Evolutionary conservation across 2,329 filamentous ascomycete genomes (phyloP).

Genomic region (Pezicula neosporulosa): DNA sequence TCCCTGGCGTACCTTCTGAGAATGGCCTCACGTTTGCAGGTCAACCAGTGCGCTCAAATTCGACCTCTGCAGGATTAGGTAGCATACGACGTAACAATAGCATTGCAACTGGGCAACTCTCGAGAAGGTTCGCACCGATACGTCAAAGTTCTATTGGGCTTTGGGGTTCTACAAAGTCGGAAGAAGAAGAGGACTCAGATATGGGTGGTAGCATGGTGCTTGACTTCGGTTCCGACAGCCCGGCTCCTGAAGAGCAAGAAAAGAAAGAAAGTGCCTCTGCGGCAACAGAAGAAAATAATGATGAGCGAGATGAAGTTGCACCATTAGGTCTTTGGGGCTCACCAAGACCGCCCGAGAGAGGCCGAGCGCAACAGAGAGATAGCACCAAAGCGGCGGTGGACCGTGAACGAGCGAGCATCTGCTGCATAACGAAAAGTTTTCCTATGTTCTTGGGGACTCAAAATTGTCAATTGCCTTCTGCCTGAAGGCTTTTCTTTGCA

Average conservation of each 20-base stretch:
- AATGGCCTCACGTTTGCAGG: not conserved
- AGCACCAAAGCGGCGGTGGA: constrained; percentile 51
- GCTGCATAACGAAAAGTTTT: not conserved
- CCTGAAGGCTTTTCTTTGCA: too few relatives aligned
- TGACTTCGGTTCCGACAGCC: constrained; percentile 42
- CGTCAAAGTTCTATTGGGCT: constrained; percentile 39
- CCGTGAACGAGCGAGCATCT: constrained; percentile 41
- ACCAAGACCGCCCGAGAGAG: constrained; percentile 41
- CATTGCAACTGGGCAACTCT: constrained; percentile 13
- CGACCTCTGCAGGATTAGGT: constrained; percentile 21
- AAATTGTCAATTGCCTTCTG: not conserved
- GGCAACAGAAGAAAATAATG: constrained; percentile 3
- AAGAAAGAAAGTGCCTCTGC: not conserved
- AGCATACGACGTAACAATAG: constrained; percentile 29
- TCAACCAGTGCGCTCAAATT: constrained; percentile 2
- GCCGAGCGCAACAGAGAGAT: constrained; percentile 45
- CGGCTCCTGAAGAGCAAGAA: not conserved
- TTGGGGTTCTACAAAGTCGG: constrained; percentile 40
- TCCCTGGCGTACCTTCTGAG: not conserved
- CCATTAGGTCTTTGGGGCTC: constrained; percentile 40
- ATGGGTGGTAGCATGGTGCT: constrained; percentile 41
- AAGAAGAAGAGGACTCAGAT: constrained; percentile 48
- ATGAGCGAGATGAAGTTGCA: constrained; percentile 31
- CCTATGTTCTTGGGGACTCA: not conserved
- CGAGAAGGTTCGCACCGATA: constrained; percentile 19